phyloP scores from a whole-genome alignment of 495 filamentous ascomycete genomes.

The Pyrenula aspistea region DNA sequence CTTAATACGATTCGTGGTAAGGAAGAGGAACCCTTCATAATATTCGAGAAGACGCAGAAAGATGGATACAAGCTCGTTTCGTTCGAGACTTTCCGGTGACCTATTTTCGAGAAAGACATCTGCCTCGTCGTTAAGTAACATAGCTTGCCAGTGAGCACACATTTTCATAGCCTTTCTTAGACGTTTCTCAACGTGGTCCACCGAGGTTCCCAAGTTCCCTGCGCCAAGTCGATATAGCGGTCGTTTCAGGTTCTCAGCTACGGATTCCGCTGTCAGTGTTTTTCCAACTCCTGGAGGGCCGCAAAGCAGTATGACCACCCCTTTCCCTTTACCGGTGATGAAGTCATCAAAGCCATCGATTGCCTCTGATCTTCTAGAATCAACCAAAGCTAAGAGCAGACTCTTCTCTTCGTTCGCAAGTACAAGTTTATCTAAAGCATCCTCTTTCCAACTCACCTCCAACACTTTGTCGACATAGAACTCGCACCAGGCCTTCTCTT shows the following conservation, averaged over 20 bases:
- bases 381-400: constrained; percentile 26
- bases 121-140: no score
- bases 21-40: constrained; percentile 5
- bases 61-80: no score
- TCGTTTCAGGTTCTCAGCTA: constrained; percentile 1
- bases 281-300: constrained; percentile 19
- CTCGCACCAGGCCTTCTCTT: no score
- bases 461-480: constrained; percentile 22
- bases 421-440: constrained; percentile 23
- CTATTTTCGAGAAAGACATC: no score
- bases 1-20: constrained; percentile 4
- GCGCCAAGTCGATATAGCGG: constrained; percentile 2
- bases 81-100: no score
- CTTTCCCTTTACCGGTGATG: constrained; percentile 14
- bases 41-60: no score
- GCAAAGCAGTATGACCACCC: constrained; percentile 13
- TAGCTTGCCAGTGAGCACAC: no score
- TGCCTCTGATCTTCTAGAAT: constrained; percentile 13
- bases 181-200: no score
- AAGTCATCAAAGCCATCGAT: constrained; percentile 12
- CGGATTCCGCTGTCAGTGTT: neutral
- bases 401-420: constrained; percentile 27
- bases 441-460: constrained; percentile 22
- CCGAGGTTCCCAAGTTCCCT: neutral
- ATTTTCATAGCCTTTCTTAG: no score